Evolutionary conservation across 768 basidiomycete species (phyloP), one percentile per base, ranked within the genome.

Genomic region (Podaxis sp.): DNA sequence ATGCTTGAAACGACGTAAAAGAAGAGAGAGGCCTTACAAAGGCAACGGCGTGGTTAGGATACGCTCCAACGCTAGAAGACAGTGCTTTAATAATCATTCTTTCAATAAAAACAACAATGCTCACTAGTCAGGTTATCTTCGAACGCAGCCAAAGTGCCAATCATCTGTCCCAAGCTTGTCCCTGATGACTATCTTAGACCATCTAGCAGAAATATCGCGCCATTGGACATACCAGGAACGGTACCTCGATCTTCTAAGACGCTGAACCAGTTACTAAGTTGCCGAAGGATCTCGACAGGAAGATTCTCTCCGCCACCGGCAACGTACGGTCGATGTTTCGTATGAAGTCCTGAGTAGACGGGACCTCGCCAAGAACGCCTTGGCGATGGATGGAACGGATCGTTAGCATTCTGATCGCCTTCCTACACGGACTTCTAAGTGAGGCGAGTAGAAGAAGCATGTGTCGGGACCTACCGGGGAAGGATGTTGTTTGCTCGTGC

Each of bases 41-140:
- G 87, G 87, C 40, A 88, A 68, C 1, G 87, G 87, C 0, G 86
- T 89, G 0, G 87, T 87, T 61, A 90, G 66, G 54, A 87, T 86
- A 33, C 77, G 75, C 70, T 89, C 87, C 57, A 88, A 71, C 5
- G 79, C 84, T 87, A 19, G 8, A 51, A 61, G 38, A 8, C 39
- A 56, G 4, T 12, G 17, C 17, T 13, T 57, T 2, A 63, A 49
- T 61, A 9, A 19, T 55, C 17, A 7, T 39, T 33, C 13, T 22
- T 24, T 65, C 3, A 17, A 22, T 26, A 9, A 36, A 28, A 22
- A 42, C 22, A 15, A 46, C 42, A 28, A 6, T 8, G 63, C 77
- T 52, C 56, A 86, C 86, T 74, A 13, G 76, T 77, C 53, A 87
- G 70, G 62, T 73, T 81, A 28, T 82, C 85, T 68, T 89, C 86